Percentiles rank a stretch among this genome's conserved stretches.
These are phyloP conservation scores for Aschersonia sp. DNA, from an alignment of 2,329 filamentous ascomycete species.

Conservation along the genomic window DNA sequence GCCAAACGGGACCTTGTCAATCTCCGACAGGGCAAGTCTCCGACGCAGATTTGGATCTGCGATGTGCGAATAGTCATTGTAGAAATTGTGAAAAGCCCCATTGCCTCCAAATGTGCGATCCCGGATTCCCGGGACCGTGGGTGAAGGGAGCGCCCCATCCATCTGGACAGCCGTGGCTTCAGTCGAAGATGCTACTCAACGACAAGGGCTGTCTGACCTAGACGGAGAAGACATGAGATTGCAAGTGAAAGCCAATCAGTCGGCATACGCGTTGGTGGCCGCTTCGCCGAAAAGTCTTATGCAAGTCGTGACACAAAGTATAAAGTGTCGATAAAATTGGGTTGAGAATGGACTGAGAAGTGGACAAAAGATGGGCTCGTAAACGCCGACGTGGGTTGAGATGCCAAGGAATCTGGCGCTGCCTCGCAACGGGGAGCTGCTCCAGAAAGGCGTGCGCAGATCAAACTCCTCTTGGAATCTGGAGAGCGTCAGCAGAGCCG, in stretches of 20 bases:
- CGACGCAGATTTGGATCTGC: slow-evolving; percentile 63
- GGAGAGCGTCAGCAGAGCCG: too few relatives aligned
- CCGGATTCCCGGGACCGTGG: slow-evolving; percentile 18
- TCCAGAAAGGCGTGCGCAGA: too few relatives aligned
- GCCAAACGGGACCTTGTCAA: slow-evolving; percentile 65
- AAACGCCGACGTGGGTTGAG: too few relatives aligned
- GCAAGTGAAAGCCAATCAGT: background rate
- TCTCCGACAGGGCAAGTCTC: slow-evolving; percentile 62
- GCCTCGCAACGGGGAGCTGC: too few relatives aligned
- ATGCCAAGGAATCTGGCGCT: too few relatives aligned
- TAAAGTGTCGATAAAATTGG: too few relatives aligned
- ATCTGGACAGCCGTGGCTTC: slow-evolving; percentile 15
- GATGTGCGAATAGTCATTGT: slow-evolving; percentile 52
- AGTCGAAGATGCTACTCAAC: slow-evolving; percentile 3
- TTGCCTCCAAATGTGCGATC: slow-evolving; percentile 45
- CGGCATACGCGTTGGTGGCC: too few relatives aligned
- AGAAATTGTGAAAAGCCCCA: slow-evolving; percentile 60
- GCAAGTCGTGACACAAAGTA: too few relatives aligned
- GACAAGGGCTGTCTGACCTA: slow-evolving; percentile 3
- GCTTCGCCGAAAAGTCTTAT: too few relatives aligned
- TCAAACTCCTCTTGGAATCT: too few relatives aligned
- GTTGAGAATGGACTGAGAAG: too few relatives aligned
- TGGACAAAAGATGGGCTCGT: too few relatives aligned
- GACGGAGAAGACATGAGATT: slow-evolving; percentile 13
- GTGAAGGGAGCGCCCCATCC: slow-evolving; percentile 26